phyloP scores from a whole-genome alignment of 352 stramenopile species.

The Phytophthora tentaculata region DNA sequence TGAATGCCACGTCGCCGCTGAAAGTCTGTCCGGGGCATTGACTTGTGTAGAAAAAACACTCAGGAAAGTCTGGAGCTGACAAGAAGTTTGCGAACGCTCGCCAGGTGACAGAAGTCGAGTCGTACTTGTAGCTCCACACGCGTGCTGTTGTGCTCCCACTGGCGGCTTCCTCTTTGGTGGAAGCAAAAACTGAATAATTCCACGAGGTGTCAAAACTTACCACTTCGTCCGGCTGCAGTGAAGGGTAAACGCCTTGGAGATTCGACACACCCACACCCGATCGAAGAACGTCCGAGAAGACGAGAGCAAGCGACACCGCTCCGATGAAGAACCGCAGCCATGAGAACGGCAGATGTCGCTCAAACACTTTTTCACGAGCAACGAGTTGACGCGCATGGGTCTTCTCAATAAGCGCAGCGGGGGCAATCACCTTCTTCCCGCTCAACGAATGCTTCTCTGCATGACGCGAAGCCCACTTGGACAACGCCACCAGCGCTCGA shows the following conservation, averaged over 20 bases:
- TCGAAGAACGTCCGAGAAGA: slow-evolving; percentile 41
- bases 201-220: slow-evolving; percentile 39
- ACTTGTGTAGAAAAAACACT: slow-evolving; percentile 39
- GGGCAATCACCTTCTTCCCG: slow-evolving; percentile 13
- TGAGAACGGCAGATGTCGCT: slow-evolving; percentile 38
- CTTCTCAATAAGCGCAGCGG: slow-evolving; percentile 27
- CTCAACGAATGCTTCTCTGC: slow-evolving; percentile 19
- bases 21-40: slow-evolving; percentile 20
- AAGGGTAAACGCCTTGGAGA: slow-evolving; percentile 20
- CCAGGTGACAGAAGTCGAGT: slow-evolving; percentile 42
- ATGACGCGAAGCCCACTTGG: slow-evolving; percentile 20
- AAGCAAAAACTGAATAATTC: slow-evolving; percentile 38
- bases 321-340: slow-evolving; percentile 32
- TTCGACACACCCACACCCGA: slow-evolving; percentile 36
- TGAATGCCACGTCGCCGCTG: slow-evolving; percentile 29
- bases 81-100: slow-evolving; percentile 36
- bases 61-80: slow-evolving; percentile 22
- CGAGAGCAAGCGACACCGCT: slow-evolving; percentile 34
- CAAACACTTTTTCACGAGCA: slow-evolving; percentile 31
- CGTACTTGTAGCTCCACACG: slow-evolving; percentile 51
- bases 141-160: not conserved
- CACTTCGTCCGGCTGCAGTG: slow-evolving; percentile 41
- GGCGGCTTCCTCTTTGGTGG: slow-evolving; percentile 13
- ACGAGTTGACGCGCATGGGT: slow-evolving; percentile 26
- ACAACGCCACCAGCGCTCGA: slow-evolving; percentile 17